Conservation (phyloP, 2,329 filamentous ascomycete species). For the Phialophora expanda region DNA sequence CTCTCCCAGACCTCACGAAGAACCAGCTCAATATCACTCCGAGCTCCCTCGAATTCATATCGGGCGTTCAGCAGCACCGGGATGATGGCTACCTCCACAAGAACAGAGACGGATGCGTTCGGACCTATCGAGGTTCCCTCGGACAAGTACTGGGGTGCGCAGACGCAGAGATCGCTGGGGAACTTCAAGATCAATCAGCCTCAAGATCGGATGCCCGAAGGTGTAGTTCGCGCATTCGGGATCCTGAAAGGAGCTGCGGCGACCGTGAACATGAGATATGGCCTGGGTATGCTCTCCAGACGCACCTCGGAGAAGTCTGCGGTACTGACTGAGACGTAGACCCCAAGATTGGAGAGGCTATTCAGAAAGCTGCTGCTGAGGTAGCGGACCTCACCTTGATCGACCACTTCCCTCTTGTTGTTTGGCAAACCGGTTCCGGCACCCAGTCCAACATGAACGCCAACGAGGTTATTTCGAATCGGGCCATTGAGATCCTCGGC, state of each 20-base stretch:
- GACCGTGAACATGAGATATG: conserved; percentile 92
- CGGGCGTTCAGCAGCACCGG: conserved; percentile 34
- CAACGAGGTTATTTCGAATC: conserved; percentile 99
- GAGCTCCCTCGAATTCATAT: conserved; percentile 21
- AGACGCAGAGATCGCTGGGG: conserved; percentile 70
- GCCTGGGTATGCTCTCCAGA: conserved; percentile 65
- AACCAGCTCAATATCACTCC: conserved; percentile 8
- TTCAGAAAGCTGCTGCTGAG: conserved; percentile 91
- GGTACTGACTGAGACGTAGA: conserved; percentile 58
- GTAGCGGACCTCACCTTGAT: conserved; percentile 91
- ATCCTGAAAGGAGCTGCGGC: conserved; percentile 97
- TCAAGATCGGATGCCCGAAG: conserved; percentile 95
- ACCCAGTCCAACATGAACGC: conserved; percentile 99
- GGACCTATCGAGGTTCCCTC: conserved; percentile 79
- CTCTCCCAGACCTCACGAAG: conserved; percentile 26
- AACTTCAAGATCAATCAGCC: conserved; percentile 99
- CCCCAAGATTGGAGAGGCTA: conserved; percentile 86
- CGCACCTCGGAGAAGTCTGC: background rate
- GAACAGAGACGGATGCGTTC: conserved; percentile 96
- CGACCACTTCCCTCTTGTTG: conserved; percentile 97
- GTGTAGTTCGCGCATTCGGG: conserved; percentile 90
- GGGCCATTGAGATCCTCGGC: conserved; percentile 95
- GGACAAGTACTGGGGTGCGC: conserved; percentile 91
- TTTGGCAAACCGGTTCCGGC: conserved; percentile 98
- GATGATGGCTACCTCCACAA: conserved; percentile 52